Conservation (phyloP, 2,329 filamentous ascomycete species). For the Fusarium sp. region DNA sequence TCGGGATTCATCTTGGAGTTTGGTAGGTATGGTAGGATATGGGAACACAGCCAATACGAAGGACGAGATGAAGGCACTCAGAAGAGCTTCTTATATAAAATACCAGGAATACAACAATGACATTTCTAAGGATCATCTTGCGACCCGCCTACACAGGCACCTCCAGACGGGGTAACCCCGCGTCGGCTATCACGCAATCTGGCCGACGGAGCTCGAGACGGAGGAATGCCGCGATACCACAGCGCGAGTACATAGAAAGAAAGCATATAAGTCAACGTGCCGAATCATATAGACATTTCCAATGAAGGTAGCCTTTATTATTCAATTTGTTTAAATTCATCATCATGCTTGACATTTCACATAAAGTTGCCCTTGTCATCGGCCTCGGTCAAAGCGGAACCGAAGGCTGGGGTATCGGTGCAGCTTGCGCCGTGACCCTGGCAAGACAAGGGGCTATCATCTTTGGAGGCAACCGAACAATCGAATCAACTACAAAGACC, state of each 20-base stretch:
- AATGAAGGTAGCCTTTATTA: background rate
- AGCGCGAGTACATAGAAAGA: background rate
- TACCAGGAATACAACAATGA: constrained; percentile 18
- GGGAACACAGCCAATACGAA: too few relatives aligned
- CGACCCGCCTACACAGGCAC: background rate
- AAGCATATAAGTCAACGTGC: background rate
- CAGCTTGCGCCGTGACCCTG: constrained; percentile 62
- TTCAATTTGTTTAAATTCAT: background rate
- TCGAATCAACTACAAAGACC: constrained; percentile 56
- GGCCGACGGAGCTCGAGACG: constrained; percentile 32
- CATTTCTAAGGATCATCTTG: background rate
- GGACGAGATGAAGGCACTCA: background rate
- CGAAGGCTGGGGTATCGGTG: constrained; percentile 64
- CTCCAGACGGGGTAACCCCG: constrained; percentile 35
- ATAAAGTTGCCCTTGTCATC: constrained; percentile 60
- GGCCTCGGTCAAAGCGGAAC: constrained; percentile 60
- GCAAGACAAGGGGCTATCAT: constrained; percentile 62
- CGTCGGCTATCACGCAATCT: constrained; percentile 38
- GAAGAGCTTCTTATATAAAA: too few relatives aligned
- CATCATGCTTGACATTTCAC: constrained; percentile 55
- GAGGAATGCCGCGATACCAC: background rate
- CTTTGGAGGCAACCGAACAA: constrained; percentile 63
- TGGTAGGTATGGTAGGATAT: constrained; percentile 24
- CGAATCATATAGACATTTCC: fast-evolving
- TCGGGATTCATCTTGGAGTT: constrained; percentile 57